Evolutionary conservation across 176 grass and related monocot genomes (phyloP).

Genomic region (Triticum turgidum): DNA sequence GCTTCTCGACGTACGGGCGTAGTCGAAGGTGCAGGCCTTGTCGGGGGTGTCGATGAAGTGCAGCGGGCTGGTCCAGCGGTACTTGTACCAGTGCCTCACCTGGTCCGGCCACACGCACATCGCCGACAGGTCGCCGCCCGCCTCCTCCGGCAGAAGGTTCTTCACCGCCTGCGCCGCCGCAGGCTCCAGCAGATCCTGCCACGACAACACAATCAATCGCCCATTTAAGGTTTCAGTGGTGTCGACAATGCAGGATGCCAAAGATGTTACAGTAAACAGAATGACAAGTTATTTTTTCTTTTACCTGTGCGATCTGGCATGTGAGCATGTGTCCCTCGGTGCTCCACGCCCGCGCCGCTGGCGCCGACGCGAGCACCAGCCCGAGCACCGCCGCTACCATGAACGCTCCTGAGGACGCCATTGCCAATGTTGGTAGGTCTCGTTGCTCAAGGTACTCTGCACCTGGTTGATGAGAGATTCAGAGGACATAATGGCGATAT

Average conservation of each 20-base stretch:
- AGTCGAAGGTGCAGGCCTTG: slow-evolving; percentile 72
- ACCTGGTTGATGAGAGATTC: not conserved
- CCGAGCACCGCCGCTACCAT: slow-evolving; percentile 4
- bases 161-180: slow-evolving; percentile 63
- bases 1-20: slow-evolving; percentile 44
- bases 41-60: slow-evolving; percentile 96
- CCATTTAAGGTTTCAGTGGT: not conserved
- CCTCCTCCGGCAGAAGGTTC: slow-evolving; percentile 69
- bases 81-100: slow-evolving; percentile 79
- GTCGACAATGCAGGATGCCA: not conserved
- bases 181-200: slow-evolving; percentile 61
- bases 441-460: not conserved
- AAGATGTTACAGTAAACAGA: not conserved
- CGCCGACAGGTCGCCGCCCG: slow-evolving; percentile 62
- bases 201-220: not conserved
- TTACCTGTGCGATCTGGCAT: slow-evolving; percentile 84
- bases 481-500: not conserved
- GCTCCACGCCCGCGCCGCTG: slow-evolving; percentile 62
- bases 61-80: slow-evolving; percentile 63
- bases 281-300: too few relatives aligned
- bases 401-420: slow-evolving; percentile 17
- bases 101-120: slow-evolving; percentile 86
- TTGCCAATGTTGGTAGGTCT: not conserved
- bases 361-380: slow-evolving; percentile 37
- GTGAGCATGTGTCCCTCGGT: slow-evolving; percentile 82